Conservation (phyloP, 1,284 basidiomycete species). For the Tilletiopsis washingtonensis region DNA sequence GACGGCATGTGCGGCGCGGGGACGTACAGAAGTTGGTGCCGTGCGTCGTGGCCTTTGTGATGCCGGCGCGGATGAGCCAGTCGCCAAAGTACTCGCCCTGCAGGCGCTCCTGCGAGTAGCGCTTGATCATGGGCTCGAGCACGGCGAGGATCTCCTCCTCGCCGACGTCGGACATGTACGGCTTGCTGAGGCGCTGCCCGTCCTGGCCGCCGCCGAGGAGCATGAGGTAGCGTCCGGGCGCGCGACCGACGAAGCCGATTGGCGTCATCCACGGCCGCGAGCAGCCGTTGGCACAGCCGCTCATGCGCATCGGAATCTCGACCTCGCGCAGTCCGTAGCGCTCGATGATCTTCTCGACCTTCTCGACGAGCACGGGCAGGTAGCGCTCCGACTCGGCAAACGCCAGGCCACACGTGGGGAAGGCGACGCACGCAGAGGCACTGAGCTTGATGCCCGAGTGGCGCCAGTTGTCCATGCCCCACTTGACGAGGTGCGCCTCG, state of each 20-base stretch:
- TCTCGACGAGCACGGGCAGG: constrained; percentile 85
- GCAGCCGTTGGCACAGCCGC: constrained; percentile 49
- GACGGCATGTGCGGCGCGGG: no score
- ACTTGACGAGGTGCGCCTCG: constrained; percentile 71
- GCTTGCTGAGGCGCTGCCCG: constrained; percentile 88
- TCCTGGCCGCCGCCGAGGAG: constrained; percentile 89
- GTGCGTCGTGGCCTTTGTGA: constrained; percentile 38
- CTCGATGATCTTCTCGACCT: constrained; percentile 90
- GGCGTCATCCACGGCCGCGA: constrained; percentile 82
- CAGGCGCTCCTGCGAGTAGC: constrained; percentile 76
- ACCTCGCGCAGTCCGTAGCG: constrained; percentile 85
- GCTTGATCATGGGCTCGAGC: constrained; percentile 82
- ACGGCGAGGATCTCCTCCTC: constrained; percentile 91
- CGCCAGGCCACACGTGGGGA: constrained; percentile 87
- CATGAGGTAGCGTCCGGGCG: constrained; percentile 87
- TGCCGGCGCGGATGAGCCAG: constrained; percentile 62
- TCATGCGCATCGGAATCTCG: constrained; percentile 93
- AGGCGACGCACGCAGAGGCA: constrained; percentile 73
- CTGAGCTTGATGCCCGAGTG: constrained; percentile 67
- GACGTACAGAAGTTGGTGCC: constrained; percentile 40
- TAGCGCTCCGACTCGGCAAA: constrained; percentile 95
- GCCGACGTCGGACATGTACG: constrained; percentile 78
- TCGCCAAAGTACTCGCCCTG: constrained; percentile 94
- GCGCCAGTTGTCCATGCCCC: constrained; percentile 82
- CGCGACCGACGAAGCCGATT: constrained; percentile 93